phyloP scores from a whole-genome alignment of 2,329 filamentous ascomycete genomes.

The Fusarium newnesense region DNA sequence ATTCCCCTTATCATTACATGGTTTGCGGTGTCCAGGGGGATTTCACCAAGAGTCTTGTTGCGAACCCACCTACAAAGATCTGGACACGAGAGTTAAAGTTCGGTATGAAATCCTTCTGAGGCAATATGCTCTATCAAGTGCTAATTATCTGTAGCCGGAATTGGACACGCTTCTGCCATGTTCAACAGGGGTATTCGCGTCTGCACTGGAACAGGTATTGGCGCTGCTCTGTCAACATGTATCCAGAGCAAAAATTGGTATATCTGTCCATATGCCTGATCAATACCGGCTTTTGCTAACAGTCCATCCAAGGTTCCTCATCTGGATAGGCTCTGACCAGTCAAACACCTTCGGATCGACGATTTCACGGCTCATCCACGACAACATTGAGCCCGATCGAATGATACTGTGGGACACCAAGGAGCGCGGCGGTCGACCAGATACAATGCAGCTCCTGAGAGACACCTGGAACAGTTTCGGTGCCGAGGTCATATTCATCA shows the following conservation, averaged over 20 bases:
- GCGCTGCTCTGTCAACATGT: conserved; percentile 1
- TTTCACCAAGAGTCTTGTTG: background rate
- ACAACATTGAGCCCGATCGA: background rate
- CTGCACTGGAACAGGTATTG: conserved; percentile 1
- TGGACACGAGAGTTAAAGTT: conserved; percentile 9
- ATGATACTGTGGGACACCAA: conserved; percentile 15
- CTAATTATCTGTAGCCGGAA: background rate
- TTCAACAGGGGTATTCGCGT: background rate
- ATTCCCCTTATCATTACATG: background rate
- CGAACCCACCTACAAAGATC: background rate
- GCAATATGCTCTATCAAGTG: fast-evolving
- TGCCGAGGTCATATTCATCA: conserved; percentile 2
- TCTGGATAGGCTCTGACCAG: conserved; percentile 3
- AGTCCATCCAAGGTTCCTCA: background rate
- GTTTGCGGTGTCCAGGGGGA: conserved; percentile 3
- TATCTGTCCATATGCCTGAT: fast-evolving
- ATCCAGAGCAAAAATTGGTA: conserved; percentile 10
- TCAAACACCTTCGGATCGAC: background rate
- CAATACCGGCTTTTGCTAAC: fast-evolving
- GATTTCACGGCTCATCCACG: background rate
- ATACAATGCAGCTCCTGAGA: background rate
- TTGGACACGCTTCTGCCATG: conserved; percentile 6
- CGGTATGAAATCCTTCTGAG: fast-evolving
- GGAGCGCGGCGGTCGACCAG: background rate
- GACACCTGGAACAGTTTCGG: background rate